Percentiles rank a stretch among this genome's conserved stretches.
phyloP scores from a whole-genome alignment of 176 grass and related monocot genomes.

The Lolium multiflorum region DNA sequence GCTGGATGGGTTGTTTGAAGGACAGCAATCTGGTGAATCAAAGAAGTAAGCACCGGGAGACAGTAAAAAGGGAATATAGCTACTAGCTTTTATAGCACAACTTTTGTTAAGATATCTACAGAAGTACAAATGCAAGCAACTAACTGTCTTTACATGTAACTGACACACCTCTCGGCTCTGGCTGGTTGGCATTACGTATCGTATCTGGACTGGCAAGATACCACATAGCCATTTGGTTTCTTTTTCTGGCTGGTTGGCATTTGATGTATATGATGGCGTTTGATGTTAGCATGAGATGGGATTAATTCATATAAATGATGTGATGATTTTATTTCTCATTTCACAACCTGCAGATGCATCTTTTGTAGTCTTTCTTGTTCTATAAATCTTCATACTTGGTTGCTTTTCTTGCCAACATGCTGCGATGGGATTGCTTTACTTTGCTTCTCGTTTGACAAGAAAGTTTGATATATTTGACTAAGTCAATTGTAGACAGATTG shows the following conservation, averaged over 20 bases:
- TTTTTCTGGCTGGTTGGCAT: neutral
- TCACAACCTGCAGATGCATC: neutral
- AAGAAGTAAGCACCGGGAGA: constrained; percentile 46
- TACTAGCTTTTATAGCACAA: constrained; percentile 34
- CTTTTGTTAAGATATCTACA: constrained; percentile 35
- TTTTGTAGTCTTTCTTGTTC: neutral
- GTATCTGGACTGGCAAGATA: neutral
- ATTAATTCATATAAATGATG: neutral
- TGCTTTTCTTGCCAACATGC: neutral
- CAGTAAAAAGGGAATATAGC: constrained; percentile 26
- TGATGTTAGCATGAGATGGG: neutral
- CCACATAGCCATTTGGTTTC: neutral
- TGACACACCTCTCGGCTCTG: neutral
- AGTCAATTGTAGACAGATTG: neutral
- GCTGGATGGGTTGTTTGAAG: constrained; percentile 68
- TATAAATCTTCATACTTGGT: neutral
- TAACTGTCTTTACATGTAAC: constrained; percentile 14
- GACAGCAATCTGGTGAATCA: constrained; percentile 55
- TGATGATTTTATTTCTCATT: neutral
- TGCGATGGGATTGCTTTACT: neutral
- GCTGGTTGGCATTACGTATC: neutral
- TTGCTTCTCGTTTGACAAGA: neutral
- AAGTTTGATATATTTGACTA: neutral
- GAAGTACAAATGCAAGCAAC: constrained; percentile 27
- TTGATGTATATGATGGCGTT: neutral